Percentiles rank a stretch among this genome's conserved stretches.
These are phyloP conservation scores for Fusarium penzigii DNA, from an alignment of 2,329 filamentous ascomycete genomes.

Conservation along the genomic window DNA sequence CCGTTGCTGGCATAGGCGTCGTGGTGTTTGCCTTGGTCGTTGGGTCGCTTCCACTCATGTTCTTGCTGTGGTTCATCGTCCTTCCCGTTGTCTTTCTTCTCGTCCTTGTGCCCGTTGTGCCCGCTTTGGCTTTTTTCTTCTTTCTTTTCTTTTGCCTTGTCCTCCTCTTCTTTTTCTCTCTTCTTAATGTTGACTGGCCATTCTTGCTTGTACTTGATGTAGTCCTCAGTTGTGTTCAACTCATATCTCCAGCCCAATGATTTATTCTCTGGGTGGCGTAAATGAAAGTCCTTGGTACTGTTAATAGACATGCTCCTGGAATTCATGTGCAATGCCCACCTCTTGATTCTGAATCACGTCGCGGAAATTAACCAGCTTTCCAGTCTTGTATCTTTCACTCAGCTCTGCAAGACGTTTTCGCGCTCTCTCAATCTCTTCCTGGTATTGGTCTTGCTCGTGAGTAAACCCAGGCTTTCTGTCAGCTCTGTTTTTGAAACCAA, in stretches of 20 bases:
- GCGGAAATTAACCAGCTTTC: no score
- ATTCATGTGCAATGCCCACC: no score
- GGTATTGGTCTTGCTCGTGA: conserved; percentile 1
- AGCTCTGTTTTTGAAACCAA: conserved; percentile 40
- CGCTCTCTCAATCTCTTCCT: no score
- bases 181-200: conserved; percentile 48
- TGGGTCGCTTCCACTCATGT: conserved; percentile 18
- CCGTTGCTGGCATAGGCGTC: conserved; percentile 11
- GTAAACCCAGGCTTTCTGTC: conserved; percentile 37
- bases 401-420: no score
- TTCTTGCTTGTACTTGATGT: conserved; percentile 47
- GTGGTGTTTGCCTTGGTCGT: conserved; percentile 25
- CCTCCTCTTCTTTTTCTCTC: conserved; percentile 1
- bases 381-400: no score
- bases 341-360: no score
- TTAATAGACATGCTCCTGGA: neutral
- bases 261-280: conserved; percentile 44
- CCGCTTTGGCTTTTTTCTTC: conserved; percentile 15
- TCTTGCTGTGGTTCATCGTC: conserved; percentile 1
- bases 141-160: conserved; percentile 22
- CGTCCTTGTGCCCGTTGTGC: no score
- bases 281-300: conserved; percentile 42
- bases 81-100: no score
- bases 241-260: conserved; percentile 52
- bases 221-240: conserved; percentile 48